A percentile compares a stretch with the other conserved stretches of the same genome.
Evolutionary conservation across 495 filamentous ascomycete genomes (phyloP).

Genomic region (Neurospora africana): DNA sequence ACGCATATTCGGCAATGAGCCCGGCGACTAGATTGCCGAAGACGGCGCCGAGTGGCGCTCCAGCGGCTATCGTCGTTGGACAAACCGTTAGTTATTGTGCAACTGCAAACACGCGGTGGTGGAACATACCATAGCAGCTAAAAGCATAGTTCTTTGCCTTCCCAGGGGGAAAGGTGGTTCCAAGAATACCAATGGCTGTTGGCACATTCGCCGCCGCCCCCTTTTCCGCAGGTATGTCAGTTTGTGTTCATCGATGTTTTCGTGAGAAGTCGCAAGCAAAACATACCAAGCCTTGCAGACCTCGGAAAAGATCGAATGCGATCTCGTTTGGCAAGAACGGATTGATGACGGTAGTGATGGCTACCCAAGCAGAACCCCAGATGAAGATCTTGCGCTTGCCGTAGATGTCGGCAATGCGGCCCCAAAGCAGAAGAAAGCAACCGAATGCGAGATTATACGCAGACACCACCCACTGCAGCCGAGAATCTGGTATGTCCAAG

Average conservation of each 20-base stretch:
- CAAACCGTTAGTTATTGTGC: neutral
- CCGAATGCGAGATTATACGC: constrained; percentile 55
- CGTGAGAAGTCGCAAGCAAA: constrained; percentile 5
- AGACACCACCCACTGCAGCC: constrained; percentile 54
- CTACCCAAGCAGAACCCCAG: constrained; percentile 51
- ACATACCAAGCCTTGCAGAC: constrained; percentile 58
- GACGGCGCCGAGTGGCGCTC: constrained; percentile 46
- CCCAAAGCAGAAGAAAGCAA: constrained; percentile 63
- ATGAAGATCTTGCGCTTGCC: constrained; percentile 63
- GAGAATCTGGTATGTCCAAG: constrained; percentile 41
- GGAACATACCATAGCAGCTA: constrained; percentile 30
- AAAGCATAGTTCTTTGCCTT: constrained; percentile 58
- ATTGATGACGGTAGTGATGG: constrained; percentile 50
- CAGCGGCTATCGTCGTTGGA: constrained; percentile 29
- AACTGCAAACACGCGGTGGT: neutral
- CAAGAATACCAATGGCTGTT: constrained; percentile 54
- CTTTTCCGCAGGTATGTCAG: constrained; percentile 19
- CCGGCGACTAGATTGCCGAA: constrained; percentile 46
- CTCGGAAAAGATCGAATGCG: constrained; percentile 58
- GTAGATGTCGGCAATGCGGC: constrained; percentile 62
- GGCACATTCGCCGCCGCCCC: constrained; percentile 58
- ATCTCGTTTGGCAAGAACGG: constrained; percentile 58
- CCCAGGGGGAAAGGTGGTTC: constrained; percentile 48
- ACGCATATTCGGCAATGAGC: constrained; percentile 42
- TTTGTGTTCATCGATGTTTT: neutral